Base-by-base conservation (phyloP, 306 rosid genomes). In the Benincasa hispida region DNA sequence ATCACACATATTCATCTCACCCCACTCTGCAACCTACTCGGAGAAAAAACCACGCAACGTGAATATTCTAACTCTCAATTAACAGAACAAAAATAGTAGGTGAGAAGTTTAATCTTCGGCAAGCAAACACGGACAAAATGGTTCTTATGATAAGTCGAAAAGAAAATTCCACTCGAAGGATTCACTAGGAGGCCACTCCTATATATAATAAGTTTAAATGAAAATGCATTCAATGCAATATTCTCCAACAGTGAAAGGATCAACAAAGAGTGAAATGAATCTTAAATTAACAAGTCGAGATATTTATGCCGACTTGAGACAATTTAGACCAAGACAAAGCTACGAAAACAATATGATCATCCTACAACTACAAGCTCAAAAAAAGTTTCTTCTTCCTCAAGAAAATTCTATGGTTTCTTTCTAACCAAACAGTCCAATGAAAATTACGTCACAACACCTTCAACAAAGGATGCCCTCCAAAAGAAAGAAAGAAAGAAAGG, bases 1-100 rank as follows among this genome's bases (percentile, higher is more conserved):
- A 77, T 90, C 97, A 58, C 99, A 95, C 99, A 95, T 90, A 32
- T 87, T 95, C 99, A 95, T 95, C 87, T 81, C 86, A 81, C 99
- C 99, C 99, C 99, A 95, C 75, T 88, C 93, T 19, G 98, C 89
- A 42, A 92, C 88, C 99, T 95, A 91, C 76, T 18, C 63, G 78
- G 32, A 58, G 57, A 75, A 65, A n/a, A 32, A 22, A 28, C 63
- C 19, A 28, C 28, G 56, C 35, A 12, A 62, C 21, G 76, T 56
- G 54, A 56, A 55, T 53, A 55, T 54, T 10, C 15, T n/a, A 67
- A 7, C 14, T 68, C 57, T 47, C 15, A 8, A 42, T 28, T 28
- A 15, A 25, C 9, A 72, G 59, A 72, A 72, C 7, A 10, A 45
- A 47, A 24, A 2, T 47, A 72, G 21, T 25, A 27, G 58, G 25